Conservation (phyloP, 768 basidiomycete genomes). For the Xerocomellus chrysenteron region DNA sequence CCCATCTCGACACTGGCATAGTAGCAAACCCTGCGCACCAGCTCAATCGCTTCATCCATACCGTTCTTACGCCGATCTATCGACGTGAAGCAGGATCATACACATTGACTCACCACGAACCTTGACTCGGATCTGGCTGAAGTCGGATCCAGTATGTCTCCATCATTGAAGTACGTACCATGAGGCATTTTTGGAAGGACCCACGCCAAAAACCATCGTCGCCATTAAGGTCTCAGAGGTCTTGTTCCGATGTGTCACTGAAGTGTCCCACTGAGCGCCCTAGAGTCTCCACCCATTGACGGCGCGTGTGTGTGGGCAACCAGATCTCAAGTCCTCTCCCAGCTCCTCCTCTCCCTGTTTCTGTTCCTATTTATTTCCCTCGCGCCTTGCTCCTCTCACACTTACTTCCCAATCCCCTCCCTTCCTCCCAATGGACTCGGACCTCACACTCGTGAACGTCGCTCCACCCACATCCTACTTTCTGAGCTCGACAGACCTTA, state of each 20-base stretch:
- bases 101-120: not conserved
- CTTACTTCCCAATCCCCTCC: not conserved
- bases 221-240: not conserved
- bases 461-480: slow-evolving; percentile 29
- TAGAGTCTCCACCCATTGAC: not conserved
- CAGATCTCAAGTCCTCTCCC: not conserved
- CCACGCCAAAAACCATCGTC: not conserved
- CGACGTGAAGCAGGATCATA: not conserved
- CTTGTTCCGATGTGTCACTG: not conserved
- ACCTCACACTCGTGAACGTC: slow-evolving; percentile 26
- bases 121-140: not conserved
- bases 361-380: not conserved
- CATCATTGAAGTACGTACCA: slow-evolving; percentile 7
- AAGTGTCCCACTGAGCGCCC: not conserved
- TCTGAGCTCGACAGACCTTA: slow-evolving; percentile 19
- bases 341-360: too few relatives aligned
- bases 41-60: not conserved
- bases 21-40: not conserved
- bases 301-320: not conserved
- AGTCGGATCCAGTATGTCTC: not conserved
- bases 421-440: slow-evolving; percentile 26
- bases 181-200: not conserved
- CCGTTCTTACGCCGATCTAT: not conserved
- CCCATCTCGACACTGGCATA: not conserved
- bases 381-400: not conserved